Conservation (phyloP, 805 yeast genomes). For the Millerago galiae region DNA sequence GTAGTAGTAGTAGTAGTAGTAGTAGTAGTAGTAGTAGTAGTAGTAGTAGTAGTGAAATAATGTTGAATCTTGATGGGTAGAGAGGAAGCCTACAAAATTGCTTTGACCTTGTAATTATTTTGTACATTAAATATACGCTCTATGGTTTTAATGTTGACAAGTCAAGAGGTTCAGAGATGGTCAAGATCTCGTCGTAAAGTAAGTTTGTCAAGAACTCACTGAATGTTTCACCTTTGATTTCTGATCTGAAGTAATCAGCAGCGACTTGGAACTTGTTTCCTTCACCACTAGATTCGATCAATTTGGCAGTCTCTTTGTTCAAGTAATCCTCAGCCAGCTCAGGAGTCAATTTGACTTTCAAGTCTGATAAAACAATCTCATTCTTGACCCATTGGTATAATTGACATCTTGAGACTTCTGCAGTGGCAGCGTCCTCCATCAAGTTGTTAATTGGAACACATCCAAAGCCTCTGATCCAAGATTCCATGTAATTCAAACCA, state of each 20-base stretch:
- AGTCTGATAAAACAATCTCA: slow-evolving; percentile 50
- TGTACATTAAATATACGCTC: background rate
- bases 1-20: too few relatives aligned
- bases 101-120: too few relatives aligned
- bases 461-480: slow-evolving; percentile 80
- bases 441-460: slow-evolving; percentile 81
- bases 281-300: slow-evolving; percentile 35
- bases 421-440: slow-evolving; percentile 91
- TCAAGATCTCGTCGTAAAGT: slow-evolving; percentile 58
- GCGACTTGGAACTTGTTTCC: slow-evolving; percentile 66
- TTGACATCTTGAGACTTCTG: slow-evolving; percentile 80
- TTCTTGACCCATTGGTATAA: slow-evolving; percentile 81
- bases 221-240: slow-evolving; percentile 63
- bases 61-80: too few relatives aligned
- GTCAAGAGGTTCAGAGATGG: slow-evolving; percentile 25
- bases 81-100: too few relatives aligned
- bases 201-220: slow-evolving; percentile 73
- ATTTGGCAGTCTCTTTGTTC: slow-evolving; percentile 54
- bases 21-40: too few relatives aligned
- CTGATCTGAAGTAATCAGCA: slow-evolving; percentile 63
- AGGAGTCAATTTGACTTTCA: slow-evolving; percentile 52
- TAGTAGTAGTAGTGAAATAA: too few relatives aligned
- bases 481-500: slow-evolving; percentile 77
- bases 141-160: slow-evolving; percentile 14
- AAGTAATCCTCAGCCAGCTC: slow-evolving; percentile 50